phyloP scores from a whole-genome alignment of 1,139 yeast genomes.

The Saccharomyces hybrid region DNA sequence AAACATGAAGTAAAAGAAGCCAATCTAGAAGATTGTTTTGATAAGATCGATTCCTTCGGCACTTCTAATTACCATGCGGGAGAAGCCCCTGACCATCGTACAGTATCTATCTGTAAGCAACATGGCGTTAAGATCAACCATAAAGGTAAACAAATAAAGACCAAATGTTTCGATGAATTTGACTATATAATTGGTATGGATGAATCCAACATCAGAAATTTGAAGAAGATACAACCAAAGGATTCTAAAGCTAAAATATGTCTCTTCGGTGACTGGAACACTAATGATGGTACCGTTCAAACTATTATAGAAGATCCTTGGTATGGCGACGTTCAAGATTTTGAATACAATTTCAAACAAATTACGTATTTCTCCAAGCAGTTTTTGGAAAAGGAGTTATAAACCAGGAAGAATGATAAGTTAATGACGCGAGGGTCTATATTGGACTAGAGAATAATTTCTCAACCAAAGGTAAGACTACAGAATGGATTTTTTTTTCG shows the following conservation, averaged over 20 bases:
- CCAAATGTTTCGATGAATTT: conserved; percentile 55
- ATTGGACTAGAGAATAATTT: too few relatives aligned
- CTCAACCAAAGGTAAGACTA: background rate
- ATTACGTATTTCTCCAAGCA: conserved; percentile 66
- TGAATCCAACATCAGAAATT: conserved; percentile 51
- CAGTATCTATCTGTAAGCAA: conserved; percentile 57
- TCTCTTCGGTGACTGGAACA: conserved; percentile 72
- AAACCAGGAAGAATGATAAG: conserved; percentile 1
- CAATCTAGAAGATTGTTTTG: conserved; percentile 37
- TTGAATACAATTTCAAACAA: conserved; percentile 71
- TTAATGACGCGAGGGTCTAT: too few relatives aligned
- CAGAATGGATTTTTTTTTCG: background rate
- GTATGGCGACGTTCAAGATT: conserved; percentile 80
- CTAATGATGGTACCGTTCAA: conserved; percentile 39
- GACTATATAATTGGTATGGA: conserved; percentile 90
- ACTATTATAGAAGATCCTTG: conserved; percentile 81
- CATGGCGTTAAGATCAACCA: conserved; percentile 75
- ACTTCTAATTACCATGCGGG: conserved; percentile 83
- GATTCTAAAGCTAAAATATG: conserved; percentile 42
- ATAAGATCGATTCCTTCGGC: conserved; percentile 75
- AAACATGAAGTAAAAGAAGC: conserved; percentile 51
- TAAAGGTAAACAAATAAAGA: conserved; percentile 59
- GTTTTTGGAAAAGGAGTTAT: conserved; percentile 45
- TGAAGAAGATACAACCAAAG: conserved; percentile 54
- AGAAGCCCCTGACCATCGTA: conserved; percentile 70